Conservation (phyloP, 1,284 basidiomycete genomes). For the Ganoderma multipileum region DNA sequence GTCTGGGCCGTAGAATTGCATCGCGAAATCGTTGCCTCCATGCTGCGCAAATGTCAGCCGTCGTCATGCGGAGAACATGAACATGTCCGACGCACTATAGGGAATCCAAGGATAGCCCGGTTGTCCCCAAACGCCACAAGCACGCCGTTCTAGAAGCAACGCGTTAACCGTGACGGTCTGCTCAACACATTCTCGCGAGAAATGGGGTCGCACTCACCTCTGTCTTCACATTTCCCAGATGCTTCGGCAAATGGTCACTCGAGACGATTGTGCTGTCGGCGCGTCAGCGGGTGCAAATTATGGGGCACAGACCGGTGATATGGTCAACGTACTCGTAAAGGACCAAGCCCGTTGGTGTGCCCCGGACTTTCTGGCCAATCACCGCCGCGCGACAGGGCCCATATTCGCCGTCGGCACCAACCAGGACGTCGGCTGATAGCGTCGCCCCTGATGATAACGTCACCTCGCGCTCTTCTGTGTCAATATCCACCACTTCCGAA, state of each 20-base stretch:
- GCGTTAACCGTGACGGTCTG: background rate
- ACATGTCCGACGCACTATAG: constrained; percentile 40
- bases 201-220: constrained; percentile 34
- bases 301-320: background rate
- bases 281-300: constrained; percentile 3
- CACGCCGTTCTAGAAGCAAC: constrained; percentile 40
- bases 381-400: constrained; percentile 38
- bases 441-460: constrained; percentile 53
- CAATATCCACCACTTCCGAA: constrained; percentile 32
- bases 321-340: constrained; percentile 53
- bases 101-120: constrained; percentile 43
- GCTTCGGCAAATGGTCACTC: constrained; percentile 44
- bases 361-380: constrained; percentile 43
- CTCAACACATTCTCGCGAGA: background rate
- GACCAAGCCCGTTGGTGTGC: constrained; percentile 36
- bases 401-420: constrained; percentile 66
- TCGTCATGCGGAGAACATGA: background rate
- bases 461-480: constrained; percentile 41
- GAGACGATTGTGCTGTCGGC: constrained; percentile 50
- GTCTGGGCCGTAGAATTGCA: constrained; percentile 29
- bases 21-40: constrained; percentile 23
- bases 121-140: constrained; percentile 51
- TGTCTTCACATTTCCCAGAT: constrained; percentile 33
- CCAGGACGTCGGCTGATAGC: constrained; percentile 60
- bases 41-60: constrained; percentile 13